Evolutionary conservation across 1,284 basidiomycete genomes (phyloP).

Genomic region (Sporisorium exsertum): DNA sequence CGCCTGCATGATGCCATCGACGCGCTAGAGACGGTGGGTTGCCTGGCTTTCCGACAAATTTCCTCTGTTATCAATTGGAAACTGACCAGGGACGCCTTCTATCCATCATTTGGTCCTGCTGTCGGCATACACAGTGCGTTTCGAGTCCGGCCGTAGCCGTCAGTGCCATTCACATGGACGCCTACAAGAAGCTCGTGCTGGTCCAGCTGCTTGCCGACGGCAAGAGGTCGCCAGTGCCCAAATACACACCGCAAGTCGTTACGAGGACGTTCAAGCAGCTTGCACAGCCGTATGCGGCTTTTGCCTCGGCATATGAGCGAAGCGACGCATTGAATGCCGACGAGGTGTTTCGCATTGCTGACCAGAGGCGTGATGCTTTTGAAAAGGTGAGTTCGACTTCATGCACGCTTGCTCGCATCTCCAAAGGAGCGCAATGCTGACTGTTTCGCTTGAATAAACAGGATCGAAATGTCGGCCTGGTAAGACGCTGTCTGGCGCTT

Average conservation of each 20-base stretch:
- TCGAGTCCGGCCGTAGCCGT: conserved; percentile 77
- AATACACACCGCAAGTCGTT: conserved; percentile 33
- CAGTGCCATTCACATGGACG: conserved; percentile 82
- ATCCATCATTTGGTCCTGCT: neutral
- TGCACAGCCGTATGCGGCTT: conserved; percentile 27
- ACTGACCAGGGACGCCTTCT: neutral
- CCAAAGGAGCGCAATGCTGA: neutral
- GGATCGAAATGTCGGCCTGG: conserved; percentile 80
- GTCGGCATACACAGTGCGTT: conserved; percentile 70
- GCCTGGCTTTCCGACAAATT: neutral
- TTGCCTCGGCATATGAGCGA: conserved; percentile 31
- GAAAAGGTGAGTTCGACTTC: conserved; percentile 2
- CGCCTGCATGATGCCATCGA: conserved; percentile 48
- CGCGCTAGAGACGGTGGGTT: conserved; percentile 56
- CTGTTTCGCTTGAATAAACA: conserved; percentile 56
- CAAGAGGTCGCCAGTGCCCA: conserved; percentile 65
- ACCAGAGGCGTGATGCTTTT: conserved; percentile 30
- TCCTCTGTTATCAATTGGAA: no score
- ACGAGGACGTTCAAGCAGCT: conserved; percentile 30
- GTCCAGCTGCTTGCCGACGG: conserved; percentile 81
- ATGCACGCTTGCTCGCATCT: neutral
- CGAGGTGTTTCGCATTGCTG: conserved; percentile 19
- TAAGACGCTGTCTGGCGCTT: conserved; percentile 76
- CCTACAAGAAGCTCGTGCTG: conserved; percentile 82
- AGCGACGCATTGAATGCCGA: conserved; percentile 2